Base-by-base conservation (phyloP, 495 filamentous ascomycete genomes). In the Penicillium goetzii region DNA sequence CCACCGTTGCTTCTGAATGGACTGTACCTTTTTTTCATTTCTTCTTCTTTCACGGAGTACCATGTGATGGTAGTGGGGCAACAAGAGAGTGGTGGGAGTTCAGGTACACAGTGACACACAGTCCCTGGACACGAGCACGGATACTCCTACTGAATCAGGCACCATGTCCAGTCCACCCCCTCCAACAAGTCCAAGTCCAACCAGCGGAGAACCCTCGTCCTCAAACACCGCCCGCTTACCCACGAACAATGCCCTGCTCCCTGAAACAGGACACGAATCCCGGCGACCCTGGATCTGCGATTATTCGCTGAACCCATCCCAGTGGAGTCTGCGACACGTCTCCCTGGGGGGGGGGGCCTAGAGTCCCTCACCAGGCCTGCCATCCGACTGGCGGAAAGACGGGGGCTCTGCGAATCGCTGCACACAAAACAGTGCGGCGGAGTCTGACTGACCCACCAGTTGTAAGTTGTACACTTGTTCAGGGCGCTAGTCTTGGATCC, bases 311-410 rank as follows among this genome's bases (percentile, higher is more conserved):
- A 25, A 43, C 41, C 34, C 25, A 21, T 25, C 17, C n/a, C 21
- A 47, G 34, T 52, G 60, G 54, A 58, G 60, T 21, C 28, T 28
- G 56, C 62, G 62, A 60, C 62, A 60, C 50, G 57, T 54, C 49
- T 17, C 19, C 51, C 30, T 47, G 43, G 25, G n/a, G n/a, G n/a
- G n/a, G n/a, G n/a, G n/a, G n/a, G 21, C 52, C 32, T 23, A 12
- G 15, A 19, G 33, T 19, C 33, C 50, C 26, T 14, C 19, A 14
- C 26, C 34, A 36, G 33, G 55, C 43, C 45, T 53, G 12, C 11
- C n/a, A 40, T 63, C 61, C 56, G 54, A 63, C 56, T 65, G 61
- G 65, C 41, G 53, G 58, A 65, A 60, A 59, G 56, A 53, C 60
- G 38, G 62, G 49, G 21, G 28, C 28, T 21, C 52, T 33, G 50